phyloP scores from a whole-genome alignment of 208 protist genomes.

The Novymonas esmeraldas region DNA sequence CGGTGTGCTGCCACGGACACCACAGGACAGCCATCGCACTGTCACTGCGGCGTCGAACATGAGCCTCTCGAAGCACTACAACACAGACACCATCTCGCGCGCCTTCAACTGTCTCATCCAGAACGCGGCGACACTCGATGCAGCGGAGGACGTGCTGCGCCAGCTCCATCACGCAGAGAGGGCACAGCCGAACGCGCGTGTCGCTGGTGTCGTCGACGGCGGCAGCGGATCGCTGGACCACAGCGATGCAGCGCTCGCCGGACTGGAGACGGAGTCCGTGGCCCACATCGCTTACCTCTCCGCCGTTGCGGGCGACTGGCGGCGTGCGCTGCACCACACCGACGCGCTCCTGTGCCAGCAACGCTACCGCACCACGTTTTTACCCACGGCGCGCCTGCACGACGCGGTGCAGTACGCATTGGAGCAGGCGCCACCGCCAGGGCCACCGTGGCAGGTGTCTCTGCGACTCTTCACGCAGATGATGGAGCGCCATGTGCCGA shows the following conservation, averaged over 20 bases:
- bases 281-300: constrained; percentile 57
- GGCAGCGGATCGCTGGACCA: background rate
- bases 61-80: constrained; percentile 53
- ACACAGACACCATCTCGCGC: constrained; percentile 42
- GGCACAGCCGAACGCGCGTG: too few relatives aligned
- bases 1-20: too few relatives aligned
- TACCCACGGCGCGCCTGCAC: constrained; percentile 75
- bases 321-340: constrained; percentile 48
- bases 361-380: constrained; percentile 41
- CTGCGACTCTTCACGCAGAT: constrained; percentile 65
- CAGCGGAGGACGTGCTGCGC: constrained; percentile 26
- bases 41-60: too few relatives aligned
- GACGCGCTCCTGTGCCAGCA: constrained; percentile 52
- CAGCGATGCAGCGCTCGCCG: constrained; percentile 4
- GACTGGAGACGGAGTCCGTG: constrained; percentile 65
- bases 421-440: constrained; percentile 50
- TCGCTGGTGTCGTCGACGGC: too few relatives aligned
- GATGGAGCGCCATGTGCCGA: constrained; percentile 62
- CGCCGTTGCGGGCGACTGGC: constrained; percentile 59
- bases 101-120: constrained; percentile 56
- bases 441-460: constrained; percentile 58
- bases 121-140: constrained; percentile 25
- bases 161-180: constrained; percentile 10
- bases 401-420: constrained; percentile 86
- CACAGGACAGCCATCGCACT: too few relatives aligned